Conservation (phyloP, 345 rosid species). For the Psidium guajava region DNA sequence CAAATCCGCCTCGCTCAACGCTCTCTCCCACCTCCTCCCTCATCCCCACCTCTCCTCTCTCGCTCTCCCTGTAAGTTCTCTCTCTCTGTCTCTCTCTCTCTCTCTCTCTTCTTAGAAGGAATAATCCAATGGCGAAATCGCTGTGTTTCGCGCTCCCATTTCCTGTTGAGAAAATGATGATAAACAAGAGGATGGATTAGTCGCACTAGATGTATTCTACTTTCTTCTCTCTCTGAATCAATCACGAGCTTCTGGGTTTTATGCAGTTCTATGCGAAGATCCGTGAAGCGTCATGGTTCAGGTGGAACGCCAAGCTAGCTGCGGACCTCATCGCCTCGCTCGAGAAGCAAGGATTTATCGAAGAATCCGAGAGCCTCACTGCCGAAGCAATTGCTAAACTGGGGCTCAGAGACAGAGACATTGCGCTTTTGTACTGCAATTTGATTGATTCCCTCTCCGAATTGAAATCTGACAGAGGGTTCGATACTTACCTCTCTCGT, state of each 20-base stretch:
- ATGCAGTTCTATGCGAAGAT: constrained; percentile 52
- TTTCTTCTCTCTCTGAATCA: not conserved
- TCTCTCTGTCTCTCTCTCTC: not conserved
- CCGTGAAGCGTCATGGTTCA: constrained; percentile 59
- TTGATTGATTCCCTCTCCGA: constrained; percentile 44
- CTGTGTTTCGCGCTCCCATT: not conserved
- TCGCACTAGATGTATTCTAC: not conserved
- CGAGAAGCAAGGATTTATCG: constrained; percentile 33
- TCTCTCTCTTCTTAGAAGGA: not conserved
- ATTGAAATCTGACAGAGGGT: constrained; percentile 34
- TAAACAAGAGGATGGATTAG: not conserved
- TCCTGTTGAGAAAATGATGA: no score
- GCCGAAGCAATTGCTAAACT: constrained; percentile 34
- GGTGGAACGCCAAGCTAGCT: constrained; percentile 73
- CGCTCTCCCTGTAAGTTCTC: constrained; percentile 49
- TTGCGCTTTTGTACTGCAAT: constrained; percentile 37
- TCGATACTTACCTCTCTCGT: constrained; percentile 20
- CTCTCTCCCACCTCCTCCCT: constrained; percentile 69
- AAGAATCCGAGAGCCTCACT: constrained; percentile 35
- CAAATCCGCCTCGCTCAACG: constrained; percentile 54
- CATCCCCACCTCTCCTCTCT: constrained; percentile 38
- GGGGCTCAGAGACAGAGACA: constrained; percentile 41
- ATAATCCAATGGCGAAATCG: not conserved
- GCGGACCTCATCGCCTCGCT: constrained; percentile 58
- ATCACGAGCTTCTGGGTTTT: not conserved